These are phyloP conservation scores for Naematelia encephala DNA, from an alignment of 768 basidiomycete genomes.

Conservation along the genomic window DNA sequence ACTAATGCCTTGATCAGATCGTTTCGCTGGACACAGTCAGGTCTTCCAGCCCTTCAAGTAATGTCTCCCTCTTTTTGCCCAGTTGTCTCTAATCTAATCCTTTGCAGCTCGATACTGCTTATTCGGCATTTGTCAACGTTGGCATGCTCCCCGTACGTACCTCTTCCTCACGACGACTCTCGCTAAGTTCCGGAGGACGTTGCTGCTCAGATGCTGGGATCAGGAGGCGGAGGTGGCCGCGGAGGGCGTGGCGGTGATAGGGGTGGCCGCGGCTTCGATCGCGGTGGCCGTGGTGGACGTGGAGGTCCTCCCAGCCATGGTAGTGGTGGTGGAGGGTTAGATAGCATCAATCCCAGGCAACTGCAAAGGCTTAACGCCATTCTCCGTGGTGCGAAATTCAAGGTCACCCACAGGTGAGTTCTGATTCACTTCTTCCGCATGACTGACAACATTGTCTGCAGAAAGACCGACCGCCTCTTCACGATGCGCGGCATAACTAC, in stretches of 20 bases:
- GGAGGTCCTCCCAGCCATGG: too few species aligned
- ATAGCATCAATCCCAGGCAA: slow-evolving; percentile 21
- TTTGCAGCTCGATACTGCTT: slow-evolving; percentile 49
- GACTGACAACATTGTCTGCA: slow-evolving; percentile 7
- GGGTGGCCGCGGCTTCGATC: slow-evolving; percentile 22
- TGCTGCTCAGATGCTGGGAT: slow-evolving; percentile 26
- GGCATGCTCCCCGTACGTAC: slow-evolving; percentile 40
- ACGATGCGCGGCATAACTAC: slow-evolving; percentile 29
- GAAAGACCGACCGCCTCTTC: slow-evolving; percentile 24
- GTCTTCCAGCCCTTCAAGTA: slow-evolving; percentile 40
- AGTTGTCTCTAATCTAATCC: neutral
- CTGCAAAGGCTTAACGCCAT: slow-evolving; percentile 40
- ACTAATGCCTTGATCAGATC: slow-evolving; percentile 19
- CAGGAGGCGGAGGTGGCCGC: slow-evolving; percentile 17
- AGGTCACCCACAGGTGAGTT: slow-evolving; percentile 42
- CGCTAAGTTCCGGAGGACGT: neutral
- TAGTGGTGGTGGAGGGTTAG: slow-evolving; percentile 24
- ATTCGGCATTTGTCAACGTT: slow-evolving; percentile 47
- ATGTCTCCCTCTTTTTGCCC: neutral
- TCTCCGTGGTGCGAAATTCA: slow-evolving; percentile 45
- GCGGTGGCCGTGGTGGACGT: slow-evolving; percentile 31
- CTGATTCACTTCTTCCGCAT: neutral
- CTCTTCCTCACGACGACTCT: neutral
- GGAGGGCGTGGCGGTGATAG: slow-evolving; percentile 16
- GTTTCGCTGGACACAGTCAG: slow-evolving; percentile 37